Base-by-base conservation (phyloP, 352 stramenopile species). In the Chrysophaeum taylorii region DNA sequence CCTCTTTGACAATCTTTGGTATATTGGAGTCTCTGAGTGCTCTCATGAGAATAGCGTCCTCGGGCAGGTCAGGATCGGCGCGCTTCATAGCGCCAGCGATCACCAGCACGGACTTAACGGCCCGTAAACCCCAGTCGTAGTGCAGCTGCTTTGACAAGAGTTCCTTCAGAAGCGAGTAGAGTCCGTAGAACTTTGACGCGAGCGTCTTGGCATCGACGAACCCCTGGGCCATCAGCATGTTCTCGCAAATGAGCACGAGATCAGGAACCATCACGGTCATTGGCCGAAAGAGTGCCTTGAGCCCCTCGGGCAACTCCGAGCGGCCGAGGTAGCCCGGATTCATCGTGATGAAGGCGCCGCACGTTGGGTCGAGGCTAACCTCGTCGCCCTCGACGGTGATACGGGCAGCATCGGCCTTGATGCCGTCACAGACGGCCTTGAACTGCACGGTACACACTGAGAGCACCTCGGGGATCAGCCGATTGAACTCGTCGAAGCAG, bases 231-330 rank as follows among this genome's bases (percentile, higher is more conserved):
- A 97, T 96, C 41, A 97, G 80, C 89, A 97, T 97, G 77, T 97
- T 97, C 77, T 97, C 92, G 76, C 90, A 97, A 73, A 97, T 97
- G 25, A 97, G 76, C 66, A 96, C 89, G 0, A 96, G 77, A 76
- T 97, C 91, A 15, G 92, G 92, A 37, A 97, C 91, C 90, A 96
- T 96, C 50, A 97, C 89, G 18, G 92, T 96, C 86, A 97, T 96
- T 18, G 92, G 91, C 2, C 92, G 85, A 78, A 97, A 97, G 0
- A 97, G 76, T 7, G 90, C 90, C 75, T 97, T 96, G 9, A 97
- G 78, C 36, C 90, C 91, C 83, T 97, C 92, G 5, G 92, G 92
- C 4, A 97, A 81, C 73, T 97, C 92, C 0, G 87, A 94, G 21
- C 92, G 88, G 45, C 92, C 92, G 27, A 97, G 78, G 75, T 97